Conservation (phyloP, 768 basidiomycete species). For the Mycena maculata region DNA sequence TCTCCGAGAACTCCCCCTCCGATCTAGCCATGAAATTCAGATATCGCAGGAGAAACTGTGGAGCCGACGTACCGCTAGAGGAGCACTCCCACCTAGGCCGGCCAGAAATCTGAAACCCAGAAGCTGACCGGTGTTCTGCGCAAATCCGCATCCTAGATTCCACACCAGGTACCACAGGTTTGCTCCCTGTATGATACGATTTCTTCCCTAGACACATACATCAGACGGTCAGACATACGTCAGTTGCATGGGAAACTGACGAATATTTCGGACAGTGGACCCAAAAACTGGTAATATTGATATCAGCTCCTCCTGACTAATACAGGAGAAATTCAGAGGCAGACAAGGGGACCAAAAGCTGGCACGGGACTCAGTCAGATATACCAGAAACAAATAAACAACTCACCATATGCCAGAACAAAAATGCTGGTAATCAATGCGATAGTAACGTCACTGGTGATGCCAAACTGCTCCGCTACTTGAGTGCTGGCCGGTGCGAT, state of each 20-base stretch:
- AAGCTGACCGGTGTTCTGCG: constrained; percentile 65
- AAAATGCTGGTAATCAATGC: constrained; percentile 73
- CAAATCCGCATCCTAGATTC: constrained; percentile 75
- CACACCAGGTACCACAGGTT: constrained; percentile 53
- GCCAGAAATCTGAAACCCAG: constrained; percentile 77
- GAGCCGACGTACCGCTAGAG: constrained; percentile 63
- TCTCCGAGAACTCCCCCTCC: constrained; percentile 78
- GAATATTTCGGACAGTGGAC: constrained; percentile 77
- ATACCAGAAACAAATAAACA: constrained; percentile 1
- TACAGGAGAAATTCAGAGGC: constrained; percentile 17
- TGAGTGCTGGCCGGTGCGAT: constrained; percentile 71
- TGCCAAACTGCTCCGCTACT: constrained; percentile 64
- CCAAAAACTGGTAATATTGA: constrained; percentile 35
- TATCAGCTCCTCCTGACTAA: background rate
- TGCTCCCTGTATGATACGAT: constrained; percentile 24
- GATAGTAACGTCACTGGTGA: constrained; percentile 59
- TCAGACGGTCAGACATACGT: background rate
- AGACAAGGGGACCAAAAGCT: constrained; percentile 66
- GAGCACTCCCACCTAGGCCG: constrained; percentile 80
- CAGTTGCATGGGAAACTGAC: background rate
- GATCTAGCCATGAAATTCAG: constrained; percentile 42
- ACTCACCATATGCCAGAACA: constrained; percentile 69
- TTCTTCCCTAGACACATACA: background rate
- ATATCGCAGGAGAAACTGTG: constrained; percentile 48
- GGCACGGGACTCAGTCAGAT: background rate